Evolutionary conservation across 2,329 filamentous ascomycete genomes (phyloP).

Genomic region (Fusarium protoensiforme): DNA sequence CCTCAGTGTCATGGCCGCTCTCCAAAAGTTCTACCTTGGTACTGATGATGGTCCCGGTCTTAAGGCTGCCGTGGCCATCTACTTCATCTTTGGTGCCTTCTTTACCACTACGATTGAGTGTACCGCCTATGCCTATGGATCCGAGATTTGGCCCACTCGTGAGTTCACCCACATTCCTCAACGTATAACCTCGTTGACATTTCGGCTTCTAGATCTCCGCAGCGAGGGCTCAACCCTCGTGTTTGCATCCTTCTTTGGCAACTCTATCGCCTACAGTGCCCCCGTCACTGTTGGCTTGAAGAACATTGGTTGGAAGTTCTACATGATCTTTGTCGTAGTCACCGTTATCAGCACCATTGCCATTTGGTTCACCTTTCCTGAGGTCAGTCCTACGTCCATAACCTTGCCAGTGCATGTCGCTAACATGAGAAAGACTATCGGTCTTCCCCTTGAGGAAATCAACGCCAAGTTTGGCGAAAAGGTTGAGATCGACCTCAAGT

Average conservation of each 20-base stretch:
- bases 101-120: conserved; percentile 19
- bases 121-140: conserved; percentile 26
- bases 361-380: conserved; percentile 38
- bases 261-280: conserved; percentile 26
- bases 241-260: not conserved
- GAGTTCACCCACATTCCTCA: not conserved
- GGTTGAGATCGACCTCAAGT: conserved; percentile 27
- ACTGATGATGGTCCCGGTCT: conserved; percentile 12
- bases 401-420: not conserved
- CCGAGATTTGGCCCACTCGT: conserved; percentile 34
- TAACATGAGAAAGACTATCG: not conserved
- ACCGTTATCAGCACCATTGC: conserved; percentile 37
- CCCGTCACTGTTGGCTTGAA: conserved; percentile 28
- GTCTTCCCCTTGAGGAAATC: conserved; percentile 28
- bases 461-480: conserved; percentile 28
- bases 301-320: conserved; percentile 36
- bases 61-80: conserved; percentile 26
- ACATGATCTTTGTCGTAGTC: conserved; percentile 39
- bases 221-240: not conserved
- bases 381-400: not conserved
- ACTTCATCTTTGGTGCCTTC: conserved; percentile 23
- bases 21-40: conserved; percentile 26
- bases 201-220: not conserved
- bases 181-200: not conserved
- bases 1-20: conserved; percentile 16